phyloP scores from a whole-genome alignment of 2,329 filamentous ascomycete genomes.

The Stagonosporopsis rhizophila region DNA sequence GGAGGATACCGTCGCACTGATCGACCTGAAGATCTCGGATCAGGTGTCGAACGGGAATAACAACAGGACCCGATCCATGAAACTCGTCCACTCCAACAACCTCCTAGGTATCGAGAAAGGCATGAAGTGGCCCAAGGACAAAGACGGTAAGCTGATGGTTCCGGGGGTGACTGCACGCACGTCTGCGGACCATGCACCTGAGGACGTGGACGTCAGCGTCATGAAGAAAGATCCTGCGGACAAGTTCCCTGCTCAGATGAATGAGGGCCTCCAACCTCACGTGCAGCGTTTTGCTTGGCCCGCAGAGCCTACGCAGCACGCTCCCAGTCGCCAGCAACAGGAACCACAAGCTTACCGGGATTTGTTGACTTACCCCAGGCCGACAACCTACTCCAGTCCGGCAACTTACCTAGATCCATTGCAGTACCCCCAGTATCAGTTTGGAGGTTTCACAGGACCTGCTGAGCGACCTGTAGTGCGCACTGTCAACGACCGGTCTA shows the following conservation, averaged over 20 bases:
- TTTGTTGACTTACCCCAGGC: too few relatives aligned
- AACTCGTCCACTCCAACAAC: background rate
- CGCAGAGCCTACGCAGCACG: background rate
- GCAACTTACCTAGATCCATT: background rate
- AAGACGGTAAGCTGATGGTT: background rate
- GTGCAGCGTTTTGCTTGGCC: background rate
- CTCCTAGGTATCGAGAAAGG: background rate
- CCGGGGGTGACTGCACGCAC: background rate
- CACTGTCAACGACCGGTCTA: background rate
- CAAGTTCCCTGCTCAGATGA: background rate
- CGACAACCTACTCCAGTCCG: too few relatives aligned
- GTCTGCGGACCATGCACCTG: background rate
- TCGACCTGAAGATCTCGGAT: background rate
- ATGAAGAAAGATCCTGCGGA: background rate
- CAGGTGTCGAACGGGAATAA: background rate
- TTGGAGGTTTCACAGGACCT: background rate
- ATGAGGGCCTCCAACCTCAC: background rate
- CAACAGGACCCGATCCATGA: background rate
- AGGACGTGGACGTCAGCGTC: background rate
- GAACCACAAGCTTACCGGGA: background rate
- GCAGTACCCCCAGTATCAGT: background rate
- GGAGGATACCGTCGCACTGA: constrained; percentile 1
- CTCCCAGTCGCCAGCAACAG: background rate
- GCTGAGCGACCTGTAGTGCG: background rate
- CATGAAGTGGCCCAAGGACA: background rate